A percentile compares a stretch with the other conserved stretches of the same genome.
phyloP scores from a whole-genome alignment of 768 basidiomycete species.

The Leccinum aurantiacum region DNA sequence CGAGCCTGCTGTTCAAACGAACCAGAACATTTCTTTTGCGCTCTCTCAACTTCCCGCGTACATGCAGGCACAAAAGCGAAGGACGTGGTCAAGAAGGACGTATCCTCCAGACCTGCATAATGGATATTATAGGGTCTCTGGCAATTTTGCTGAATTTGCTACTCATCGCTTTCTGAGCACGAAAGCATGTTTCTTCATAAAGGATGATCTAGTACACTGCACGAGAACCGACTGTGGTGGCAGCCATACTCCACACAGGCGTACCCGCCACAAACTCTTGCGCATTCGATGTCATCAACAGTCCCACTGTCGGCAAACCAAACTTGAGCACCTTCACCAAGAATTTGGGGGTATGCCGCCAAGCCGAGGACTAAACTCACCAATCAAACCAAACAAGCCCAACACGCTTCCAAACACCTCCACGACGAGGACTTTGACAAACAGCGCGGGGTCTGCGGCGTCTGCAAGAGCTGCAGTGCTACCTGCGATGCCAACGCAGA shows the following conservation, averaged over 20 bases:
- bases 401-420: constrained; percentile 93
- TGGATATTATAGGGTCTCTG: not conserved
- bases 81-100: not conserved
- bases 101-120: not conserved
- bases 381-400: constrained; percentile 91
- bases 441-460: constrained; percentile 90
- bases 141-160: not conserved
- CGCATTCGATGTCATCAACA: constrained; percentile 75
- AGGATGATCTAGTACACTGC: constrained; percentile 30
- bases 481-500: constrained; percentile 93
- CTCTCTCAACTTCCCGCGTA: not conserved
- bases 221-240: constrained; percentile 32
- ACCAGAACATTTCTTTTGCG: not conserved
- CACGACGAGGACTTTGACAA: constrained; percentile 95
- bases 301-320: constrained; percentile 53
- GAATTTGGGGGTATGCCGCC: not conserved
- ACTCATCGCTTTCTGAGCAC: not conserved
- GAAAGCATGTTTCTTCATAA: not conserved
- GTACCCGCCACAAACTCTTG: constrained; percentile 48
- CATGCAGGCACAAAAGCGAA: not conserved
- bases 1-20: not conserved
- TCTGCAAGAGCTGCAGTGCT: constrained; percentile 94
- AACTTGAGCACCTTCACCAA: not conserved
- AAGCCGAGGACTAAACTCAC: constrained; percentile 46
- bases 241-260: constrained; percentile 33